Base-by-base conservation (phyloP, 2,329 filamentous ascomycete genomes). In the Aspergillus fijiensis region DNA sequence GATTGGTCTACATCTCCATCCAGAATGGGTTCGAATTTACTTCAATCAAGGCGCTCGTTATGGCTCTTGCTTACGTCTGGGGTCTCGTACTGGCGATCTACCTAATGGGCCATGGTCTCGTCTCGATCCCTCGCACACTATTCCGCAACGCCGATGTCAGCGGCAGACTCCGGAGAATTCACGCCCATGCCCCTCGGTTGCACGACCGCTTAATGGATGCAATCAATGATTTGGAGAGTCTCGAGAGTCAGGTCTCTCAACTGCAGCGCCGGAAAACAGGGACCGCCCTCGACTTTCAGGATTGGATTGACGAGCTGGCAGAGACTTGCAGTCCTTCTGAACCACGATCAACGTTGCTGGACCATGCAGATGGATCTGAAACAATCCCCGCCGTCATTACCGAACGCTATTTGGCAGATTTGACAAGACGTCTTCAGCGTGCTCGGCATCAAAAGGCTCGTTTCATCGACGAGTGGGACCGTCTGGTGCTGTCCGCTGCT, bases 41-140 rank as follows among this genome's bases (percentile, higher is more conserved):
- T 2, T 89, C 88, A 0, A 82, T 98, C 67, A 96, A 96, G 79
- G 88, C 86, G 39, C 81, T 96, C 47, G 84, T 96, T 64, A 96
- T 99, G 91, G 94, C 95, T 14, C 81, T 98, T 61, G 91, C 94
- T 42, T 99, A 99, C 76, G 91, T 92, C 61, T 98, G 93, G 90
- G 92, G 93, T 69, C 79, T 99, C 68, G 83, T 94, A 4, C 82
- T 98, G 55, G 95, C 93, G 50, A 96, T 99, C 63, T 98, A 96
- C 71, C 83, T 99, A 47, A 98, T 99, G 94, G 95, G 95, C 6
- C 95, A 99, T 75, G 95, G 95, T 7, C 82, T 99, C 27, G 95
- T 99, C 33, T 90, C 93, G 1, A 90, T 99, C 59, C 95, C 95
- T 0, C 84, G 94, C 65, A 86, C 85, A 42, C 80, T 99, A 16